These are phyloP conservation scores for Cutaneotrichosporon sp. DNA, from an alignment of 1,284 basidiomycete genomes.

Conservation along the genomic window DNA sequence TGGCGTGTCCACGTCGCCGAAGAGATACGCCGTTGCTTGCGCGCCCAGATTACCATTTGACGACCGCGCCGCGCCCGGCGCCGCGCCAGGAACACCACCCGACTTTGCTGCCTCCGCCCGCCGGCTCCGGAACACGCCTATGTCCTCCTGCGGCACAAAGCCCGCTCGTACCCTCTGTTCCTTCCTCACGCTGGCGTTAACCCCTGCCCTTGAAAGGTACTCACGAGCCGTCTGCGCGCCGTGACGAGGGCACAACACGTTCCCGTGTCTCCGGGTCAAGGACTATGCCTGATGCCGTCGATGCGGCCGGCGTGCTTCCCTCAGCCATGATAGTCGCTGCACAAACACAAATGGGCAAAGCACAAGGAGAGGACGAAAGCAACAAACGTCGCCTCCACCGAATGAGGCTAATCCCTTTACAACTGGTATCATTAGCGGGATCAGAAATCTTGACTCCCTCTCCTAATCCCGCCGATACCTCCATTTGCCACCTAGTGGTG, in stretches of 20 bases:
- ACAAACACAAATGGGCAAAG: not conserved
- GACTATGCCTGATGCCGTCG: conserved; percentile 71
- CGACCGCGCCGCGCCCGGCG: not conserved
- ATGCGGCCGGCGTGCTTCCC: conserved; percentile 54
- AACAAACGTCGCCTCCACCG: not conserved
- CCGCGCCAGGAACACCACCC: conserved; percentile 34
- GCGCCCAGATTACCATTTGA: too few relatives aligned
- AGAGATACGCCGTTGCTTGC: too few relatives aligned
- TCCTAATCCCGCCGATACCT: too few relatives aligned
- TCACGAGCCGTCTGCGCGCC: conserved; percentile 80
- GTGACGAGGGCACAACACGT: conserved; percentile 79
- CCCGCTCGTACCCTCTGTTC: conserved; percentile 86
- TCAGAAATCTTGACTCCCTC: not conserved
- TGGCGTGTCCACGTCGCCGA: not conserved
- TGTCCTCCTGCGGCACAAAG: conserved; percentile 90
- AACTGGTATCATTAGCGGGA: not conserved
- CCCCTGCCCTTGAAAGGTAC: conserved; percentile 49
- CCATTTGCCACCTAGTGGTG: conserved; percentile 4
- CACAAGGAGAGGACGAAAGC: not conserved
- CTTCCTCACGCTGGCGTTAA: conserved; percentile 68
- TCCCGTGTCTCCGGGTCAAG: conserved; percentile 75
- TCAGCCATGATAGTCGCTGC: not conserved
- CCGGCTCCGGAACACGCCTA: conserved; percentile 71
- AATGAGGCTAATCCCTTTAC: not conserved
- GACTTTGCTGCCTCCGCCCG: conserved; percentile 52